Evolutionary conservation across 139 green algal species (phyloP), one percentile per base, ranked within the genome.

Genomic region (Zygnema circumcarinatum): DNA sequence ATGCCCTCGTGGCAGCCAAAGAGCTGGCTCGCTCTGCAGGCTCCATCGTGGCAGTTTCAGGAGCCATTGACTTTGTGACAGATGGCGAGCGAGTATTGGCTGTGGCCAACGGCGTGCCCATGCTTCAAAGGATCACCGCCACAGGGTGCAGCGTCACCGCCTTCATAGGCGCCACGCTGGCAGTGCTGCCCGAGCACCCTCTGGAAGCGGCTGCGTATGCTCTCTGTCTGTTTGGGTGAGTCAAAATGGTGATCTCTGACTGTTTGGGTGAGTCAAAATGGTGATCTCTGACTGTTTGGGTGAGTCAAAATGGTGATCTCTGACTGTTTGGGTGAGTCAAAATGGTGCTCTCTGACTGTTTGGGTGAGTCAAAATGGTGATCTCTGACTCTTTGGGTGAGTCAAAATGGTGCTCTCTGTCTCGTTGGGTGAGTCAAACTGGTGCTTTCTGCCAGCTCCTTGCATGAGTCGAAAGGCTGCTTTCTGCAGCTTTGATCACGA

Each of bases 141-240:
- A 88, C 74, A 16, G 83, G 83, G 21, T 88, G 83, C 74, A 73
- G 33, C 74, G 83, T 88, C 2, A 87, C 83, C 25, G 83, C 83
- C 25, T 76, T 88, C 74, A 88, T 88, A 7, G 53, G 21, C 79
- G 79, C 40, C 79, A 54, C 79, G 36, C 53, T 81, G 2, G 42
- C 79, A 16, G 79, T 82, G n/a, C 31, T 39, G 2, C 79, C 79
- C 16, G 2, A 81, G 31, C 31, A 81, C 7, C 79, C 79, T 35
- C 11, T 86, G n/a, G 47, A 86, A 32, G 79, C 79, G 2, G 20
- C 79, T 29, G 79, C 79, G 79, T 84, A 81, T 68, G 40, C 79
- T 68, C 79, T 86, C 67, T 38, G 54, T 16, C 31, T 82, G 2
- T 86, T 86, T 16, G 79, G 79, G 79, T 86, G 47, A 81, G 79